Conservation (phyloP, 768 basidiomycete genomes). For the Lactarius hengduanensis region DNA sequence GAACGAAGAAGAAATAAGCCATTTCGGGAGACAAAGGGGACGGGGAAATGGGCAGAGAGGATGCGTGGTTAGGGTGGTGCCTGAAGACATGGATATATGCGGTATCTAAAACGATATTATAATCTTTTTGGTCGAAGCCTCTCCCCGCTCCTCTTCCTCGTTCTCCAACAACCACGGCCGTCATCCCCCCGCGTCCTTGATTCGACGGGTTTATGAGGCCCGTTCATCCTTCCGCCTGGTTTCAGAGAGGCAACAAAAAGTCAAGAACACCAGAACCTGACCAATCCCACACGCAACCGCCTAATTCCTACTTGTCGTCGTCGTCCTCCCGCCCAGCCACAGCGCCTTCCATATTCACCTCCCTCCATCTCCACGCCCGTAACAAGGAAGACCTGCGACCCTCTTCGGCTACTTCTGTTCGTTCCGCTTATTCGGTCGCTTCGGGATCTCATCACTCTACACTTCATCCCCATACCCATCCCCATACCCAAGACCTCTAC, state of each 20-base stretch:
- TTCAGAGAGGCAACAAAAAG: conserved; percentile 26
- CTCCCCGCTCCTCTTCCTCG: background rate
- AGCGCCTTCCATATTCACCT: conserved; percentile 9
- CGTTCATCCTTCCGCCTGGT: conserved; percentile 28
- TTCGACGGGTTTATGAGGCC: conserved; percentile 25
- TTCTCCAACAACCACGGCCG: conserved; percentile 7
- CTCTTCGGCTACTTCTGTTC: conserved; percentile 14
- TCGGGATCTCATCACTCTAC: conserved; percentile 42
- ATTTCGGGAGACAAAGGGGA: background rate
- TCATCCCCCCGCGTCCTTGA: conserved; percentile 3
- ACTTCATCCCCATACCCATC: conserved; percentile 26
- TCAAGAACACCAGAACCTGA: conserved; percentile 10
- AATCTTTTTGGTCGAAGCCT: background rate
- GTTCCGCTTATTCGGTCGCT: conserved; percentile 27
- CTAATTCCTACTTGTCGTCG: conserved; percentile 1
- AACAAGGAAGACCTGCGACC: conserved; percentile 1
- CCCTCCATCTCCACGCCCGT: conserved; percentile 7
- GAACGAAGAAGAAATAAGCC: background rate
- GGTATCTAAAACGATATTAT: conserved; percentile 2
- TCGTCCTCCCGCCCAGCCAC: background rate
- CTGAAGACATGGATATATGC: background rate
- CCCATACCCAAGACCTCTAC: conserved; percentile 28
- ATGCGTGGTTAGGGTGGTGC: background rate
- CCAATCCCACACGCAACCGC: background rate
- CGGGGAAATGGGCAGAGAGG: background rate